Conservation (phyloP, 805 yeast species). For the Lipomyces sp. region DNA sequence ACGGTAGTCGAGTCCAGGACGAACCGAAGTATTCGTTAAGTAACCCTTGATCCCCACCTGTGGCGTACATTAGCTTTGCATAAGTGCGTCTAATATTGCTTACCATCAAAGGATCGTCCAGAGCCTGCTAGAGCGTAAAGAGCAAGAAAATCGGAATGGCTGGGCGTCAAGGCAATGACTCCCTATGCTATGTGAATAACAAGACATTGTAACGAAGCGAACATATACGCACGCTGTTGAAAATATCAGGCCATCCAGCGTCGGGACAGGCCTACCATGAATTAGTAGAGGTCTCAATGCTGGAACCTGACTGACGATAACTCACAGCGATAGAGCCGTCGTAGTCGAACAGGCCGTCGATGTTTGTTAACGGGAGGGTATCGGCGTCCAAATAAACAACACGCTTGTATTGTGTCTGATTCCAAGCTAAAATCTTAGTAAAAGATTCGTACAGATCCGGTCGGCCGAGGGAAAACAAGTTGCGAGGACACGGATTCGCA, state of each 20-base stretch:
- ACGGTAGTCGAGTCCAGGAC: constrained; percentile 76
- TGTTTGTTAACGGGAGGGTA: constrained; percentile 51
- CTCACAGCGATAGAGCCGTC: constrained; percentile 41
- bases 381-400: constrained; percentile 61
- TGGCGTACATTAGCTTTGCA: constrained; percentile 1
- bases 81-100: not conserved
- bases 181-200: constrained; percentile 45
- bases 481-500: constrained; percentile 37
- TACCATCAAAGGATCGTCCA: constrained; percentile 70
- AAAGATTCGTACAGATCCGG: constrained; percentile 53
- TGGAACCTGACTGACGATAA: not conserved
- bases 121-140: constrained; percentile 46
- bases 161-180: constrained; percentile 65
- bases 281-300: not conserved
- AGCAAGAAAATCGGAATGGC: constrained; percentile 48
- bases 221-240: constrained; percentile 60
- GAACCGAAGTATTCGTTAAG: constrained; percentile 69
- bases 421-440: constrained; percentile 65
- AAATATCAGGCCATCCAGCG: constrained; percentile 90
- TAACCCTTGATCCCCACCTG: constrained; percentile 82
- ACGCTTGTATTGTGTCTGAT: constrained; percentile 48
- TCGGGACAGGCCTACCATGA: constrained; percentile 67
- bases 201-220: not conserved
- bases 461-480: constrained; percentile 49
- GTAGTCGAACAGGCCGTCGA: constrained; percentile 45